Evolutionary conservation across 176 grass and related monocot genomes (phyloP), one percentile per base, ranked within the genome.

Genomic region (Zoysia pacifica): DNA sequence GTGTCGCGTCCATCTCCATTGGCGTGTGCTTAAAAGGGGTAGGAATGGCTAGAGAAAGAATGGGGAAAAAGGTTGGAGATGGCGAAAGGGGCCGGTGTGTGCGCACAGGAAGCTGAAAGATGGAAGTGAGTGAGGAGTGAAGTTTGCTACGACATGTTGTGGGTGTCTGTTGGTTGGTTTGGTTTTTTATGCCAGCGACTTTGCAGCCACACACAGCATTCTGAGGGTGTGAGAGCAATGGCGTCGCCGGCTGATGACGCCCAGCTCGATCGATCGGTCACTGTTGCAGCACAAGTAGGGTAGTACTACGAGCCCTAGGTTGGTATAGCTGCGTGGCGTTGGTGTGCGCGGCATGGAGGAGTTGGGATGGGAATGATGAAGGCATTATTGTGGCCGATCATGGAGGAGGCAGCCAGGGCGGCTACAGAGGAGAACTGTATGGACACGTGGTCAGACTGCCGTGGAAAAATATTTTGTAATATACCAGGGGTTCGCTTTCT

Each of bases 381-480:
- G 82, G 68, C 79, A 90, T 90, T 90, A 89, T 82, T 86, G 87
- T 53, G 65, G 19, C 81, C 65, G 71, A 89, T 72, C 19, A 89
- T 48, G 37, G 16, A 67, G 62, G 62, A 14, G 36, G 35, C 10
- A 43, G 76, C 48, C 67, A 78, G 49, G 77, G 64, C 49, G 73
- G 46, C 73, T 82, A 86, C 68, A 82, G 79, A 12, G 1, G 2
- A 14, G 74, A n/a, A 86, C 79, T 86, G 83, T 82, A 63, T 69
- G 46, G 74, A 82, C 83, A 90, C 52, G 79, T 86, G 83, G 74
- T 65, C 69, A 74, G 11, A 14, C 78, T 67, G 67, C 16, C 56
- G 41, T 66, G 11, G n/a, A 15, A 54, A 63, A 36, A n/a, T 28
- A 28, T 28, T 28, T 28, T 28, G 28, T 28, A 28, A 28, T 28